A percentile compares a stretch with the other conserved stretches of the same genome.
Evolutionary conservation across 768 basidiomycete species (phyloP).

Genomic region (Solioccasus polychromus): DNA sequence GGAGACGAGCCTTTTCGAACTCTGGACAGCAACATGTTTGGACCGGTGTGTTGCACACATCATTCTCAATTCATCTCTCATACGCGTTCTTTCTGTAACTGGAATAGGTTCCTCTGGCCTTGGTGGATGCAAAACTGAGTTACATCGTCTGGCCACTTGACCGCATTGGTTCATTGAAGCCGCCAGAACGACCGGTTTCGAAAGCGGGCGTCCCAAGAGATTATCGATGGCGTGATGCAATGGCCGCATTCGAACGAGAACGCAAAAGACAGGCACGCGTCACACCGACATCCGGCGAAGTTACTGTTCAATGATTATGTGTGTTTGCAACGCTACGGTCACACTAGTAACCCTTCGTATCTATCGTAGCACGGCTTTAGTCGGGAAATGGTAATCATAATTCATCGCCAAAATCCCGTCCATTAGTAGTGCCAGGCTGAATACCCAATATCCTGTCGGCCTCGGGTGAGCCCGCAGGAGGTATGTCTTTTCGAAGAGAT

Average conservation of each 20-base stretch:
- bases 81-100: neutral
- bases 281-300: neutral
- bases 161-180: slow-evolving; percentile 40
- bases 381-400: no score
- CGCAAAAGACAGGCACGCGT: slow-evolving; percentile 25
- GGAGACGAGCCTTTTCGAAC: slow-evolving; percentile 43
- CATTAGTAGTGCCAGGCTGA: slow-evolving; percentile 7
- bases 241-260: slow-evolving; percentile 33
- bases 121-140: slow-evolving; percentile 50
- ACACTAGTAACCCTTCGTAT: no score
- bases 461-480: slow-evolving; percentile 42
- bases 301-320: slow-evolving; percentile 1
- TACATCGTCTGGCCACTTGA: slow-evolving; percentile 51
- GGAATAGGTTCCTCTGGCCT: slow-evolving; percentile 39
- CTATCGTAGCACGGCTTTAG: no score
- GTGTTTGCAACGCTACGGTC: no score
- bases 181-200: slow-evolving; percentile 18
- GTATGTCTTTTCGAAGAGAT: slow-evolving; percentile 43
- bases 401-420: slow-evolving; percentile 4
- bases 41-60: slow-evolving; percentile 55
- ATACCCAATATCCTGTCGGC: slow-evolving; percentile 44
- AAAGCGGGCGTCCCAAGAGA: slow-evolving; percentile 20
- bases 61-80: neutral
- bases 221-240: slow-evolving; percentile 23
- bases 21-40: slow-evolving; percentile 70